A percentile compares a stretch with the other conserved stretches of the same genome.
Evolutionary conservation across 2,329 filamentous ascomycete species (phyloP).

Genomic region (Fusarium sp.): DNA sequence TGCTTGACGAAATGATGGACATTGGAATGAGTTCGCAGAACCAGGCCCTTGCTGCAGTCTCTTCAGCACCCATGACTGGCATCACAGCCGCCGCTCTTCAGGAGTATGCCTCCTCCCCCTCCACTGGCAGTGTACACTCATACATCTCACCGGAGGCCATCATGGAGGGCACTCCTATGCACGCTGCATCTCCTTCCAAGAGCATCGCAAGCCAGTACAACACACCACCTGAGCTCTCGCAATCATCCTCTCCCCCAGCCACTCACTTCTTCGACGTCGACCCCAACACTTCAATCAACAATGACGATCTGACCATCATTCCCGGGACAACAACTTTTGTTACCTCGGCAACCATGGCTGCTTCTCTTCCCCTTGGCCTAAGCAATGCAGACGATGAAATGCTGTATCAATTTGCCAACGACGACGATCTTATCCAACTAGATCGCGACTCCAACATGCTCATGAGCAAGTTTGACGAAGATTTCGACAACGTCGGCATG

Average conservation of each 20-base stretch:
- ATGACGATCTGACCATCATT: conserved; percentile 45
- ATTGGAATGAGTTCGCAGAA: conserved; percentile 45
- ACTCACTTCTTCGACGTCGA: conserved; percentile 58
- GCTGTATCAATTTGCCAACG: conserved; percentile 52
- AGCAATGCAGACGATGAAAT: conserved; percentile 56
- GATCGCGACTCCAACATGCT: conserved; percentile 58
- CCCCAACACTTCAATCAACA: conserved; percentile 45
- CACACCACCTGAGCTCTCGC: conserved; percentile 68
- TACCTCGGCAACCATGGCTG: conserved; percentile 45
- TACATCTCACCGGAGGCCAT: conserved; percentile 59
- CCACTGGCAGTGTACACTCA: conserved; percentile 47
- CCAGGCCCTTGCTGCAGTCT: conserved; percentile 49
- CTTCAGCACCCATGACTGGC: conserved; percentile 55
- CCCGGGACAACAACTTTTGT: conserved; percentile 45
- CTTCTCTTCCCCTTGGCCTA: conserved; percentile 46
- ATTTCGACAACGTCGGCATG: conserved; percentile 61
- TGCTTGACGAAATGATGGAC: conserved; percentile 60
- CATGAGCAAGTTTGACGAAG: conserved; percentile 63
- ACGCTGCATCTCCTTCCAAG: conserved; percentile 58
- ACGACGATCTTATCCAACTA: conserved; percentile 53
- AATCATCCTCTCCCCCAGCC: conserved; percentile 64
- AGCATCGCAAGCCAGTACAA: conserved; percentile 61
- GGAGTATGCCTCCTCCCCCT: conserved; percentile 52
- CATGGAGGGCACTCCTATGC: conserved; percentile 49
- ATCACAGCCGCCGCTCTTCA: conserved; percentile 46